Percentiles rank a stretch among this genome's conserved stretches.
Conservation (phyloP, 2,329 filamentous ascomycete species). For the Tolypocladium inflatum region DNA sequence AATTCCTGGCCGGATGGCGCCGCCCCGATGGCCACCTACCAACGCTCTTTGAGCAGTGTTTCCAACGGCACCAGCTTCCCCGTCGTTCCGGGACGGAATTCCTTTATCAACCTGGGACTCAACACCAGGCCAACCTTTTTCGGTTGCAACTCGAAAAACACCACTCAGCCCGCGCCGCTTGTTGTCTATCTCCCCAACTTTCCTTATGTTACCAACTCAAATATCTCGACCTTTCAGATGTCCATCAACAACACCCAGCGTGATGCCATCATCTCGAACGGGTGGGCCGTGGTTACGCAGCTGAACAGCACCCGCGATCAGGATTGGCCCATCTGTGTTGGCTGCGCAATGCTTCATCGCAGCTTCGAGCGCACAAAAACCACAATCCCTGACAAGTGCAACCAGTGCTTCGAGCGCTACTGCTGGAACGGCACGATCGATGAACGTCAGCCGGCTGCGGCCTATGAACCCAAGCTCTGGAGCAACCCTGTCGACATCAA, state of each 20-base stretch:
- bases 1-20: conserved; percentile 51
- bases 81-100: conserved; percentile 41
- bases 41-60: conserved; percentile 38
- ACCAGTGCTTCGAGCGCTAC: conserved; percentile 67
- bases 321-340: conserved; percentile 75
- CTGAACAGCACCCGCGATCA: conserved; percentile 67
- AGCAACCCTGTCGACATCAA: conserved; percentile 15
- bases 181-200: conserved; percentile 76
- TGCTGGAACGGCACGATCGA: conserved; percentile 78
- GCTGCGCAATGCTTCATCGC: conserved; percentile 74
- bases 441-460: conserved; percentile 18
- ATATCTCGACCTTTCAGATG: conserved; percentile 68
- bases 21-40: conserved; percentile 47
- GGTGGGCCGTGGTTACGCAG: conserved; percentile 76
- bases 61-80: conserved; percentile 50
- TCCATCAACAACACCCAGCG: conserved; percentile 57
- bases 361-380: conserved; percentile 65
- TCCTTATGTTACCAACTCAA: conserved; percentile 68
- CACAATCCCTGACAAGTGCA: conserved; percentile 60
- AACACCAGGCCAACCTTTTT: conserved; percentile 55
- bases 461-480: conserved; percentile 18
- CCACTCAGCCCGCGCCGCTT: conserved; percentile 50
- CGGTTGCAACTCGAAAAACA: conserved; percentile 48
- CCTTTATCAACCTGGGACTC: conserved; percentile 47
- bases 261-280: conserved; percentile 76